Evolutionary conservation across 345 rosid species (phyloP).

Genomic region (Gossypium raimondii): DNA sequence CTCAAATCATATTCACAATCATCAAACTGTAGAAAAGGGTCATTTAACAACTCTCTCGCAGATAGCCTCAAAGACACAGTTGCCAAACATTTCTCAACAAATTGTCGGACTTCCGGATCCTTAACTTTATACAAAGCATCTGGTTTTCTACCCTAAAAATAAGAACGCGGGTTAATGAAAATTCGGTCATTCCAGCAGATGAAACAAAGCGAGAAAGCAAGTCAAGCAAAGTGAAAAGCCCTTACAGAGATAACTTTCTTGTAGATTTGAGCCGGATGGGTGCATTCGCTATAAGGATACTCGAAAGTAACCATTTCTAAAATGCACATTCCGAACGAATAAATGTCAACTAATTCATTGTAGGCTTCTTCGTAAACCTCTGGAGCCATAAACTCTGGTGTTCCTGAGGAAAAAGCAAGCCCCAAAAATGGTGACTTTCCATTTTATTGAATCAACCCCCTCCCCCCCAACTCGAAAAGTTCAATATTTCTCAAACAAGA

Average conservation of each 20-base stretch:
- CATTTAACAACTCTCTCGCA: constrained; percentile 75
- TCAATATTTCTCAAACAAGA: neutral
- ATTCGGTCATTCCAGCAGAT: constrained; percentile 7
- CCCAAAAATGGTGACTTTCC: neutral
- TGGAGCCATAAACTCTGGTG: constrained; percentile 99
- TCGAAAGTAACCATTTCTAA: constrained; percentile 98
- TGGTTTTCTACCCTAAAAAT: constrained; percentile 82
- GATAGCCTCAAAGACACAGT: constrained; percentile 79
- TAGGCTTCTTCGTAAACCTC: constrained; percentile 96
- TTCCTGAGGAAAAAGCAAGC: constrained; percentile 50
- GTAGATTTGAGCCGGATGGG: constrained; percentile 95
- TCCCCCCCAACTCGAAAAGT: neutral
- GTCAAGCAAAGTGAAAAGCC: neutral
- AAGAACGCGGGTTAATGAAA: constrained; percentile 21
- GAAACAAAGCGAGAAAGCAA: neutral
- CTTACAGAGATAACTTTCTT: constrained; percentile 98
- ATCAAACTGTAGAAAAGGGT: constrained; percentile 66
- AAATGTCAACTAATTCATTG: constrained; percentile 93
- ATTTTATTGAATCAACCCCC: neutral
- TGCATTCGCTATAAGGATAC: constrained; percentile 93
- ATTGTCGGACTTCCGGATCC: constrained; percentile 70
- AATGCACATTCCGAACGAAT: constrained; percentile 97
- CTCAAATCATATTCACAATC: constrained; percentile 55
- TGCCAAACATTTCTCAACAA: constrained; percentile 89
- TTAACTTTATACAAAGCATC: constrained; percentile 75